Conservation (phyloP, 2,329 filamentous ascomycete species). For the Epichloe gansuensis region DNA sequence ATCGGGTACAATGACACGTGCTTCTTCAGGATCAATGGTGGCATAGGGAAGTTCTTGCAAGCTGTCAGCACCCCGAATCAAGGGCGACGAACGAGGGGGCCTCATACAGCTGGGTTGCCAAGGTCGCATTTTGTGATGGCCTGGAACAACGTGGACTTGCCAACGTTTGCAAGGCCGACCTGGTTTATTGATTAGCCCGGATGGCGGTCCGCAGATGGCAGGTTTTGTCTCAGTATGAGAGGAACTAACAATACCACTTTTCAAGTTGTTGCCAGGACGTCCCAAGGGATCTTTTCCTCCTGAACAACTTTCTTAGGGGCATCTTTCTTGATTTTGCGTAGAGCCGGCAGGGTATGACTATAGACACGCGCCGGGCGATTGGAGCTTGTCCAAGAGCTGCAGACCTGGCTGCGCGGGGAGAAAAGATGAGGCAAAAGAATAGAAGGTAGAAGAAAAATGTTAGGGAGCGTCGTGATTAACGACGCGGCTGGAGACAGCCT, state of each 20-base stretch:
- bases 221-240: no score
- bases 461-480: constrained; percentile 32
- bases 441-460: constrained; percentile 30
- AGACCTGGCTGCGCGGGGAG: constrained; percentile 54
- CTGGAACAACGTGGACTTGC: constrained; percentile 99
- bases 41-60: constrained; percentile 91
- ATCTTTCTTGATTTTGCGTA: constrained; percentile 62
- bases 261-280: constrained; percentile 92
- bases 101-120: constrained; percentile 85
- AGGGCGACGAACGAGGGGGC: constrained; percentile 18
- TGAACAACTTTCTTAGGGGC: constrained; percentile 89
- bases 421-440: constrained; percentile 40
- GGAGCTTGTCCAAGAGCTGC: constrained; percentile 41
- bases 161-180: constrained; percentile 98
- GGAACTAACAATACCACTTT: constrained; percentile 86
- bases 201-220: background rate
- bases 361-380: constrained; percentile 39
- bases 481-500: constrained; percentile 31
- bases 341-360: constrained; percentile 37
- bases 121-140: constrained; percentile 96
- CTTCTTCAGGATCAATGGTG: constrained; percentile 97
- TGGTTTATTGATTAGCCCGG: constrained; percentile 24
- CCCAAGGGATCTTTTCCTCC: constrained; percentile 93
- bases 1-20: constrained; percentile 92
- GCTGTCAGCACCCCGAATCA: constrained; percentile 29